Conservation (phyloP, 2,329 filamentous ascomycete species). For the Knufia petricola region DNA sequence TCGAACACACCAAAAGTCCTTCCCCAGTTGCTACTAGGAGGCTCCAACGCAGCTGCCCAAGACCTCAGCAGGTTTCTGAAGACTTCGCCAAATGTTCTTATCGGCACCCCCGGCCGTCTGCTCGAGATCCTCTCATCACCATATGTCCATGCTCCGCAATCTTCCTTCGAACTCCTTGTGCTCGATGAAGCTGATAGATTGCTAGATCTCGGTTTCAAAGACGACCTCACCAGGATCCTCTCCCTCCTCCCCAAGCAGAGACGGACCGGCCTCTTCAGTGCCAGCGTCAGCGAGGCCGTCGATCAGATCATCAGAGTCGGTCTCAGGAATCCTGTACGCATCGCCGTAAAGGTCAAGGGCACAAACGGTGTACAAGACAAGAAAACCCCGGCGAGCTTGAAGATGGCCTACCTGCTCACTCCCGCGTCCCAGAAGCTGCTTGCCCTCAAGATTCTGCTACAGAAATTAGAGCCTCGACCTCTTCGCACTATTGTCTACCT, state of each 20-base stretch:
- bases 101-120: constrained; percentile 82
- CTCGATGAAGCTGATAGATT: constrained; percentile 91
- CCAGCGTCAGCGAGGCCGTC: constrained; percentile 90
- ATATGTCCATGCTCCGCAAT: constrained; percentile 78
- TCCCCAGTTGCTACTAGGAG: constrained; percentile 81
- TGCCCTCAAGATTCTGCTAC: constrained; percentile 59
- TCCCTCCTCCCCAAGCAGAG: constrained; percentile 81
- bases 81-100: constrained; percentile 74
- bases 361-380: constrained; percentile 67
- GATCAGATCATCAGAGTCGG: constrained; percentile 87
- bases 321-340: constrained; percentile 85
- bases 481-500: constrained; percentile 85
- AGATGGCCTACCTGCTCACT: constrained; percentile 73
- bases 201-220: constrained; percentile 87
- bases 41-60: constrained; percentile 68
- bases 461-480: constrained; percentile 60
- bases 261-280: constrained; percentile 86
- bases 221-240: constrained; percentile 67
- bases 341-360: constrained; percentile 84
- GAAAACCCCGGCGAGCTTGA: constrained; percentile 77
- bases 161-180: constrained; percentile 83
- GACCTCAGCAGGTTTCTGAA: constrained; percentile 79
- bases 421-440: constrained; percentile 74
- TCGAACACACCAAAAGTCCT: constrained; percentile 51
- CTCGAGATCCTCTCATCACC: constrained; percentile 78